Evolutionary conservation across 805 yeast species (phyloP), one percentile per base, ranked within the genome.

Genomic region (Zygotorulaspora chibaensis): DNA sequence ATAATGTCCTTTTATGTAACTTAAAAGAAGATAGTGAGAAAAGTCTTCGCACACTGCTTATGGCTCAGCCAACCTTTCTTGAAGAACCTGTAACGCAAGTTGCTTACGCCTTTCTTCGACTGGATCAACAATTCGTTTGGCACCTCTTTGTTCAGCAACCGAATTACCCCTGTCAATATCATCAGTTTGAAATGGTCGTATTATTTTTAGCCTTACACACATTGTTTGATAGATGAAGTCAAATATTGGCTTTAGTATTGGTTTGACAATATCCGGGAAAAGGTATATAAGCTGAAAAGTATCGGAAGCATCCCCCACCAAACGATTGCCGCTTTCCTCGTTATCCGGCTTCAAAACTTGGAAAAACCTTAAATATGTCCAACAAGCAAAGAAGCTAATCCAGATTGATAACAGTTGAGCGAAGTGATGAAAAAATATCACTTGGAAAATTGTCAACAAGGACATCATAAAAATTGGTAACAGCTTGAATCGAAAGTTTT

Each of bases 261-360:
- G 76, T 45, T 79, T 78, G 2, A 76, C 29, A 1, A 76, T 61
- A 39, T 73, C 79, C 0, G 97, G 97, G 79, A 90, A 90, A 62
- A 90, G 87, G 56, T 84, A 83, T 27, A 83, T 81, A 51, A 90
- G 73, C 45, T 86, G 81, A 70, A 90, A 90, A 1, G 91, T 84
- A 54, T 90, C 96, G 0, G 93, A 82, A 0, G 96, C 95, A 63
- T 89, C 96, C 31, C 97, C 96, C 6, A 53, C 50, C 23, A 76
- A 65, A 9, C 81, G 67, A 18, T 72, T 61, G 28, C 54, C 59
- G 11, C 60, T 58, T 10, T 63, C 65, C 29, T 59, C 54, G 31
- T 39, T 43, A n/a, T 33, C 37, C 12, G 49, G 38, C n/a, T 38
- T 46, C 48, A 82, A 67, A n/a, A 72, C 62, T 36, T 88, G 93